Base-by-base conservation (phyloP, 352 stramenopile species). In the Phytophthora colocasiae region DNA sequence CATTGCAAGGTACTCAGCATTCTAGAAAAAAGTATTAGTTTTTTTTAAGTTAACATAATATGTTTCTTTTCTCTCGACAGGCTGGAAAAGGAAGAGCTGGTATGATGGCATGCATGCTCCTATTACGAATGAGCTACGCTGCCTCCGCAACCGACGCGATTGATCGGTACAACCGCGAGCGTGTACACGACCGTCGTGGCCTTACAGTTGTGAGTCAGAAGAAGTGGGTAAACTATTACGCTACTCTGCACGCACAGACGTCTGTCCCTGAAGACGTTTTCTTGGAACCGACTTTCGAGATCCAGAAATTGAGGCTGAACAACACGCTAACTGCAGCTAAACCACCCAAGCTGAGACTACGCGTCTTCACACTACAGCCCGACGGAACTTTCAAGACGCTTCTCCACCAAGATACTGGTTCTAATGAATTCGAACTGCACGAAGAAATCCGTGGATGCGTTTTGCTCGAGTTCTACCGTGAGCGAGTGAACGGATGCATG, bases 101-200 rank as follows among this genome's bases (percentile, higher is more conserved):
- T 1, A 93, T 93, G 85, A 93, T 93, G 85, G 77, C 81, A 14
- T 93, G 85, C 51, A 87, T 89, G 63, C 62, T 93, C n/a, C 62
- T 93, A 11, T 36, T 91, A 5, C 81, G 80, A 29, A 91, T 93
- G 85, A 58, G 75, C 9, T 91, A 77, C 39, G 68, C 63, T 0
- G 50, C 69, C 22, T 78, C 80, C 1, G 81, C 84, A 0, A 61
- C 39, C 2, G 71, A 75, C 1, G 84, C 84, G 1, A 90, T 92
- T 44, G 78, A 88, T 47, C 75, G 64, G 12, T 92, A 92, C 70
- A 92, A 92, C 48, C 76, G 77, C 32, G 70, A 85, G 39, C 80
- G 84, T 47, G 82, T 92, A 9, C 52, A 60, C 32, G 84, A 92
- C 58, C 63, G 70, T 5, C 73, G 80, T 1, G 84, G 84, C 12